Percentiles rank a stretch among this genome's conserved stretches.
Conservation (phyloP, 108 stramenopile species). For the Nannochloropsis oceanica region DNA sequence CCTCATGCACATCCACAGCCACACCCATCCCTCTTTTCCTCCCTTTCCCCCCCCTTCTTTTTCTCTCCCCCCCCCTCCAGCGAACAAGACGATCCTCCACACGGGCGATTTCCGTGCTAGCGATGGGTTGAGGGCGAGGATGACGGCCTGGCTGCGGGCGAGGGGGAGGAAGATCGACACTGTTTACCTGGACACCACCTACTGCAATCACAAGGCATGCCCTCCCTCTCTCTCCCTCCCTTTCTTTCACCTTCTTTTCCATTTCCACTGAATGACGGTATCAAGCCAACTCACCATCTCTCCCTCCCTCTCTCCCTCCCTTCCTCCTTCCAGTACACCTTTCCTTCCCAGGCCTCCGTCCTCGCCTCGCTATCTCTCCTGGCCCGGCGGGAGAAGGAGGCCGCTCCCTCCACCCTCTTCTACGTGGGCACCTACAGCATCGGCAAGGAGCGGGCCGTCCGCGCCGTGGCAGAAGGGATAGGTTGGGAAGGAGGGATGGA, state of each 20-base stretch:
- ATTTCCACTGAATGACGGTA: not conserved
- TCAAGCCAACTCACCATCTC: not conserved
- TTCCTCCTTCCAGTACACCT: not conserved
- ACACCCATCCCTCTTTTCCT: not conserved
- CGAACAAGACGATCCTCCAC: constrained; percentile 44
- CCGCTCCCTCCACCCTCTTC: constrained; percentile 42
- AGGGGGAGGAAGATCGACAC: constrained; percentile 28
- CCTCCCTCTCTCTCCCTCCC: constrained; percentile 28
- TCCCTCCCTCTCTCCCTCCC: not conserved
- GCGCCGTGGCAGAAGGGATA: constrained; percentile 56
- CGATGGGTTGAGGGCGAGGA: constrained; percentile 30
- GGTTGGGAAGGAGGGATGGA: not conserved
- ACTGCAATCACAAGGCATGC: constrained; percentile 28
- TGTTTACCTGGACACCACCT: constrained; percentile 55
- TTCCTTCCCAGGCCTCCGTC: constrained; percentile 26
- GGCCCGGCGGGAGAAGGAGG: constrained; percentile 25
- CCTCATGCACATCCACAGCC: not conserved
- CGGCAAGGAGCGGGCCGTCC: constrained; percentile 76
- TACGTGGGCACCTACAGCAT: constrained; percentile 85
- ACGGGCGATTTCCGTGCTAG: constrained; percentile 49
- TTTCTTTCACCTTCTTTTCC: constrained; percentile 24
- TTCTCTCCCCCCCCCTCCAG: constrained; percentile 14
- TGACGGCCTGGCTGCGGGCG: constrained; percentile 16
- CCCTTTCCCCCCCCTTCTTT: not conserved
- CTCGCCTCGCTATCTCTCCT: constrained; percentile 40